A percentile compares a stretch with the other conserved stretches of the same genome.
phyloP scores from a whole-genome alignment of 2,329 filamentous ascomycete genomes.

The Monosporascus sp. region DNA sequence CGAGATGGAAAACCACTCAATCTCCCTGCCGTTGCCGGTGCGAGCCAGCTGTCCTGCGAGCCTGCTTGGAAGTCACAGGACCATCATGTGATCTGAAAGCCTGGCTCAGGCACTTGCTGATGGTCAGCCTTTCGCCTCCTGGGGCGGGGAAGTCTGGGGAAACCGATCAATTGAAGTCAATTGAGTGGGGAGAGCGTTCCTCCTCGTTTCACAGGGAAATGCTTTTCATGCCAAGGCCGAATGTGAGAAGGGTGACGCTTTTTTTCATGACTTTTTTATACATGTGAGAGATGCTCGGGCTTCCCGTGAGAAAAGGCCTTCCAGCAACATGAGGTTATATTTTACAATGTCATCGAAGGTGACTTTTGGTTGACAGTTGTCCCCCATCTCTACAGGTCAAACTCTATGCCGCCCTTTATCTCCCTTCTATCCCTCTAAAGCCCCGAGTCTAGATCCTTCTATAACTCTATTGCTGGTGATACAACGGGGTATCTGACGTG shows the following conservation, averaged over 20 bases:
- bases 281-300: background rate
- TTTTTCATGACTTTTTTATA: background rate
- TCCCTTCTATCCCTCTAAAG: slow-evolving; percentile 19
- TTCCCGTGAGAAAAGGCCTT: slow-evolving; percentile 1
- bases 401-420: slow-evolving; percentile 23
- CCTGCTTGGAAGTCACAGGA: background rate
- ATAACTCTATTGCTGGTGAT: slow-evolving; percentile 31
- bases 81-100: background rate
- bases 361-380: slow-evolving; percentile 6
- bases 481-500: slow-evolving; percentile 23
- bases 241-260: background rate
- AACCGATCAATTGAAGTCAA: slow-evolving; percentile 8
- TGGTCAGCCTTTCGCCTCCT: too few relatives aligned
- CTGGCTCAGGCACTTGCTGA: too few relatives aligned
- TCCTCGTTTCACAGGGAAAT: background rate
- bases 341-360: slow-evolving; percentile 16
- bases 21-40: background rate
- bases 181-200: slow-evolving; percentile 2
- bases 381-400: slow-evolving; percentile 27
- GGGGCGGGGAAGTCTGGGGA: background rate
- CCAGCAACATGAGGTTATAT: slow-evolving; percentile 14
- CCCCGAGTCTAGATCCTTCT: slow-evolving; percentile 26
- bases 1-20: background rate
- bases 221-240: background rate
- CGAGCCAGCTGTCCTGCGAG: background rate